These are phyloP conservation scores for Penicillium sp. DNA, from an alignment of 2,329 filamentous ascomycete species.

Conservation along the genomic window DNA sequence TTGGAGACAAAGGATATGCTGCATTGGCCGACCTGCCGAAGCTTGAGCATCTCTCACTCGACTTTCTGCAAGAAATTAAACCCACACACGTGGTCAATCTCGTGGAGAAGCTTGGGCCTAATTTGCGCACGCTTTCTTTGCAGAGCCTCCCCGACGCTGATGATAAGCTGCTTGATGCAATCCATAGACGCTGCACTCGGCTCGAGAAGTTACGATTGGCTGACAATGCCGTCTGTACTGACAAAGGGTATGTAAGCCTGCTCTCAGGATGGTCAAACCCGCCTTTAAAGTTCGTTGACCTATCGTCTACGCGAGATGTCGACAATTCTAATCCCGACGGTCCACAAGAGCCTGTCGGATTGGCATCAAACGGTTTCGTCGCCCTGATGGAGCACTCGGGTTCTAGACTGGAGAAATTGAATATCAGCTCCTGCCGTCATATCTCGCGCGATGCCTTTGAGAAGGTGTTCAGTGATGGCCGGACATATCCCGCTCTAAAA, in stretches of 20 bases:
- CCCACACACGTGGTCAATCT: slow-evolving; percentile 58
- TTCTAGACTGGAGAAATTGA: slow-evolving; percentile 59
- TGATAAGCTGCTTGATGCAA: slow-evolving; percentile 64
- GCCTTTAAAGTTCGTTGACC: slow-evolving; percentile 65
- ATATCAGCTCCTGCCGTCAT: slow-evolving; percentile 80
- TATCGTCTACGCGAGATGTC: slow-evolving; percentile 73
- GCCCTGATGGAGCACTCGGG: slow-evolving; percentile 85
- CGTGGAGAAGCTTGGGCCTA: slow-evolving; percentile 58
- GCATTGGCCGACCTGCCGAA: slow-evolving; percentile 59
- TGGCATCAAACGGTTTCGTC: slow-evolving; percentile 71
- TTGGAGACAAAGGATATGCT: slow-evolving; percentile 63
- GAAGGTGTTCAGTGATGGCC: slow-evolving; percentile 63
- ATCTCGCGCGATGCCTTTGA: slow-evolving; percentile 70
- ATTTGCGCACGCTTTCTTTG: slow-evolving; percentile 74
- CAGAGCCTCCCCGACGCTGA: slow-evolving; percentile 64
- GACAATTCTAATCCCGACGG: slow-evolving; percentile 67
- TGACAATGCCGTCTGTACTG: slow-evolving; percentile 70
- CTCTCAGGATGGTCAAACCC: slow-evolving; percentile 75
- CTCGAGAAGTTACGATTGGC: slow-evolving; percentile 77
- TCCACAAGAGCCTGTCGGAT: slow-evolving; percentile 60
- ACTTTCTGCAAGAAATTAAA: slow-evolving; percentile 56
- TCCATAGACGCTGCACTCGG: slow-evolving; percentile 65
- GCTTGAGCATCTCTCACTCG: slow-evolving; percentile 72
- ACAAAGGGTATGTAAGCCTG: slow-evolving; percentile 66
- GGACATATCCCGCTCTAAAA: slow-evolving; percentile 62